Base-by-base conservation (phyloP, 495 filamentous ascomycete species). In the Talaromyces proteolyticus region DNA sequence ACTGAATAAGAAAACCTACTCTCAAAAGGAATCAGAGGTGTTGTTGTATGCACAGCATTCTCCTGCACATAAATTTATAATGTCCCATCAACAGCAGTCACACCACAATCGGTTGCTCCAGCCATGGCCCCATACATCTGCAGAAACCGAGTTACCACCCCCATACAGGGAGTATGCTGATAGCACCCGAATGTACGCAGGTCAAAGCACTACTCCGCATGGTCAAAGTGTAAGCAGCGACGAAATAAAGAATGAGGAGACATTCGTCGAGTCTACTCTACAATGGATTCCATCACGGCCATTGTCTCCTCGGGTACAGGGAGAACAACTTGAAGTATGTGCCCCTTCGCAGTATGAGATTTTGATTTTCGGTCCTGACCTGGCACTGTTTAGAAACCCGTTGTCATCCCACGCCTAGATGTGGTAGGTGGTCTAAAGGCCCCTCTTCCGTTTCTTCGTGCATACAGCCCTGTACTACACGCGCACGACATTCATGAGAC, bases 371-470 rank as follows among this genome's bases (percentile, higher is more conserved):
- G 17, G 6, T 41, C 14, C 18, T 24, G 7, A 44, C 22, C 22
- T 21, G 42, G 1, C 20, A 2, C 10, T 34, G 4, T 14, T 34
- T 17, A 47, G 44, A 47, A 37, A 47, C 44, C 44, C 17, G 44
- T 47, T 12, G 44, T 47, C 1, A 47, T 47, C 24, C 44, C 44
- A 2, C 25, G 44, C n/a, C 14, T 47, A 1, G 44, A 19, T 26
- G 19, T 47, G 5, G 11, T 17, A 1, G 17, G 24, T 10, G 16
- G 24, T 21, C 26, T 47, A 8, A 47, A 47, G 37, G 25, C 44
- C 1, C 44, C 44, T 29, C 17, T 47, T 5, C 54, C 54, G 1
- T 56, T 56, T 17, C 18, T 46, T 2, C 49, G 54, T 17, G 54
- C 49, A 14, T 56, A 52, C 45, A 49, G 44, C 23, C 44, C 49